These are phyloP conservation scores for Penicillium pancosmium DNA, from an alignment of 495 filamentous ascomycete genomes.

Conservation along the genomic window DNA sequence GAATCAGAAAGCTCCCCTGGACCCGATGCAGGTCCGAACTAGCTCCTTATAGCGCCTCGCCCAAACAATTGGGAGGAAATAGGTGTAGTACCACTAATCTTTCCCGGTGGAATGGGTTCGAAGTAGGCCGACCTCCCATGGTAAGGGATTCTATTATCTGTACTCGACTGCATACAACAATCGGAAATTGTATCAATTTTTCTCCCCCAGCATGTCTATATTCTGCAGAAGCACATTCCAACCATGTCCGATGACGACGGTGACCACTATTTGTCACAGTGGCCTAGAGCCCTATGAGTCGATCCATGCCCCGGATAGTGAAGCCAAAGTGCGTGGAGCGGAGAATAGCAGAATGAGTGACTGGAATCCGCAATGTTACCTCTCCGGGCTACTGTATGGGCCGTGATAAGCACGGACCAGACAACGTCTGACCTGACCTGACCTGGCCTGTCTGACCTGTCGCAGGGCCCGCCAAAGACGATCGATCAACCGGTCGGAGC, in stretches of 20 bases:
- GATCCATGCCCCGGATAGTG: slow-evolving; percentile 7
- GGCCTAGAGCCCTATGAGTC: slow-evolving; percentile 5
- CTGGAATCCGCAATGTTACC: slow-evolving; percentile 25
- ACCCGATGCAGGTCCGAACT: slow-evolving; percentile 24
- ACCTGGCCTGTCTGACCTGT: slow-evolving; percentile 1
- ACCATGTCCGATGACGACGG: slow-evolving; percentile 20
- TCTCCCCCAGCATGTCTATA: not conserved
- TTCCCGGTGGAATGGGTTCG: not conserved
- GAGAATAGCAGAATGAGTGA: slow-evolving; percentile 16
- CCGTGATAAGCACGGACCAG: not conserved
- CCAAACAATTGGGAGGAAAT: not conserved
- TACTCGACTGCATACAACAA: not conserved
- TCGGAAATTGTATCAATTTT: not conserved
- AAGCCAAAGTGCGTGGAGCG: slow-evolving; percentile 10
- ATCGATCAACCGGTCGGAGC: slow-evolving; percentile 2
- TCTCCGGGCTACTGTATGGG: not conserved
- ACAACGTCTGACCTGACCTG: slow-evolving; percentile 2
- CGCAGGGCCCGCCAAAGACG: slow-evolving; percentile 1
- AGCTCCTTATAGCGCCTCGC: slow-evolving; percentile 7
- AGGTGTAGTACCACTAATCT: not conserved
- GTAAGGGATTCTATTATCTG: not conserved
- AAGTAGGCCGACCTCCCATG: not conserved
- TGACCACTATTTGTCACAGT: slow-evolving; percentile 17
- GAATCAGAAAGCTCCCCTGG: slow-evolving; percentile 32
- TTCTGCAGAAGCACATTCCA: slow-evolving; percentile 21